A percentile compares a stretch with the other conserved stretches of the same genome.
phyloP scores from a whole-genome alignment of 2,329 filamentous ascomycete genomes.

The Trichoderma sp. region DNA sequence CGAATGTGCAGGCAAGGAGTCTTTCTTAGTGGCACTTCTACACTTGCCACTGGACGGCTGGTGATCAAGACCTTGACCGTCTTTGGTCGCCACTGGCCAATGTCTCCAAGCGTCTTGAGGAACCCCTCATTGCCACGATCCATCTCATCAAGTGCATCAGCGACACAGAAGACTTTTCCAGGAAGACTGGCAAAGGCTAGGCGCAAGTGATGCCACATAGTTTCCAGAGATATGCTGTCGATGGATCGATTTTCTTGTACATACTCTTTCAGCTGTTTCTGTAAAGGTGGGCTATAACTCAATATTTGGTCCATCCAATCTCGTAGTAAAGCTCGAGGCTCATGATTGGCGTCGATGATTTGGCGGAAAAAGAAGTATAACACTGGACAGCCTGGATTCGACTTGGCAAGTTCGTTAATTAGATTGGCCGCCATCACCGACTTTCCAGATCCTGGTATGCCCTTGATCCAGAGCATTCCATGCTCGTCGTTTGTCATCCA shows the following conservation, averaged over 20 bases:
- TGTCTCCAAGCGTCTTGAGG: slow-evolving; percentile 31
- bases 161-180: slow-evolving; percentile 38
- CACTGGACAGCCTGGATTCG: slow-evolving; percentile 26
- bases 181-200: slow-evolving; percentile 26
- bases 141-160: slow-evolving; percentile 49
- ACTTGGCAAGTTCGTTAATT: slow-evolving; percentile 23
- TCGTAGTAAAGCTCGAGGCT: slow-evolving; percentile 30
- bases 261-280: slow-evolving; percentile 25
- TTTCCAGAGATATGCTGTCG: slow-evolving; percentile 21
- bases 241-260: not conserved
- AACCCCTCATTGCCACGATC: slow-evolving; percentile 35
- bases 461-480: slow-evolving; percentile 34
- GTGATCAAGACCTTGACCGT: slow-evolving; percentile 44
- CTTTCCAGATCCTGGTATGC: slow-evolving; percentile 41
- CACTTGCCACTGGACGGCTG: slow-evolving; percentile 37
- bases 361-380: slow-evolving; percentile 42
- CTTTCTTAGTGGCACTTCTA: slow-evolving; percentile 33
- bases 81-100: slow-evolving; percentile 33
- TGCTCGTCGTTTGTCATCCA: slow-evolving; percentile 21
- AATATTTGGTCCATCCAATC: slow-evolving; percentile 39
- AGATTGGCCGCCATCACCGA: slow-evolving; percentile 35
- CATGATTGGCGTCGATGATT: slow-evolving; percentile 38
- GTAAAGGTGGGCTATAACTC: slow-evolving; percentile 32
- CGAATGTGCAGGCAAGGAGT: slow-evolving; percentile 31
- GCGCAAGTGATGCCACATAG: slow-evolving; percentile 34